Base-by-base conservation (phyloP, 2,329 filamentous ascomycete genomes). In the Fusarium sp. region DNA sequence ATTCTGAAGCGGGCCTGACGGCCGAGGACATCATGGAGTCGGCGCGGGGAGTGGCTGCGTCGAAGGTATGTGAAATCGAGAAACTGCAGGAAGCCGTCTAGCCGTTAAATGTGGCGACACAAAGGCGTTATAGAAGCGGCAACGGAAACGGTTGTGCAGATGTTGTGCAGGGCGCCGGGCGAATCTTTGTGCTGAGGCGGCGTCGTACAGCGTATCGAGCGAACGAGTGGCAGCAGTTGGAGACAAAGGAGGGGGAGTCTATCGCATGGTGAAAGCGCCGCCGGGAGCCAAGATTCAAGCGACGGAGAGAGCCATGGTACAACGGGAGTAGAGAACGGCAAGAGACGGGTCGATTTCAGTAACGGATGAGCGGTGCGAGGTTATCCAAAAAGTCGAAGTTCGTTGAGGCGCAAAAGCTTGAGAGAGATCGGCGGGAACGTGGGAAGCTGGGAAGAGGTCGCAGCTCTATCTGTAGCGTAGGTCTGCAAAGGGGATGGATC, bases 401-500 rank as follows among this genome's bases (percentile, higher is more conserved):
- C 64, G 70, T 59, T 67, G 63, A 63, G 65, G 68, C 64, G 65
- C 66, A 71, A 52, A 52, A 52, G 66, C 71, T 64, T 64, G 45
- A 63, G 43, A 71, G 65, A 78, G 76, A 78, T 78, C 74, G 76
- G 73, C 76, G 76, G 43, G 56, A 72, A 68, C 67, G 68, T 69
- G 60, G 71, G 59, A 62, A 73, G 69, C 68, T 73, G 69, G 71
- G 54, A 75, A 67, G 75, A 78, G 66, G 72, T 68, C 67, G 71
- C 64, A 78, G 70, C 76, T 74, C 67, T 77, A 77, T 76, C 66
- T 74, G 64, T 70, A 74, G 67, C 62, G 60, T 39, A 57, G 66
- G 61, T 65, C 76, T 78, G 68, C 72, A 78, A 76, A 78, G 76
- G 77, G 75, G 77, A 79, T 74, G 29, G 77, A 78, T 78, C 77